These are phyloP conservation scores for Pseudogymnoascus sp. DNA, from an alignment of 2,329 filamentous ascomycete species.

Conservation along the genomic window DNA sequence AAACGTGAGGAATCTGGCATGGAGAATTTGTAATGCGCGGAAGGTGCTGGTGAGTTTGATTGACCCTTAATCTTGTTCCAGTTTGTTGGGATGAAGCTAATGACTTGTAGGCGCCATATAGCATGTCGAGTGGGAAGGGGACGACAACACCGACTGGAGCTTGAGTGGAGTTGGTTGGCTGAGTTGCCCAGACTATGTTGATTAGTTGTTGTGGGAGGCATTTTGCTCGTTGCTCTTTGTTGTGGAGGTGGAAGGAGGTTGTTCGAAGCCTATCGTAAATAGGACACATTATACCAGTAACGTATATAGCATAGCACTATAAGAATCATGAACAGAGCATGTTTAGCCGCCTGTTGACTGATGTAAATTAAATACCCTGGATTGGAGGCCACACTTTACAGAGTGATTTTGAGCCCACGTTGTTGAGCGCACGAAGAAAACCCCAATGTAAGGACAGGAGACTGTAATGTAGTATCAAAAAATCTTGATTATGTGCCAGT, in stretches of 20 bases:
- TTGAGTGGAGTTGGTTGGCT: background rate
- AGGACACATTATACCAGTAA: slow-evolving; percentile 8
- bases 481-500: background rate
- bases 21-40: slow-evolving; percentile 93
- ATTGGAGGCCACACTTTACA: background rate
- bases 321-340: slow-evolving; percentile 8
- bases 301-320: slow-evolving; percentile 6
- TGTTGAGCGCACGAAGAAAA: background rate
- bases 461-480: background rate
- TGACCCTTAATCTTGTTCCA: background rate
- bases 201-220: slow-evolving; percentile 3
- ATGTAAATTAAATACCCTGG: background rate
- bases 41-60: slow-evolving; percentile 68
- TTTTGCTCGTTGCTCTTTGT: background rate
- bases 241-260: background rate
- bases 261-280: slow-evolving; percentile 9
- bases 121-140: slow-evolving; percentile 28
- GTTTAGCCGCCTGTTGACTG: background rate
- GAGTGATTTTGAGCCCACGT: background rate
- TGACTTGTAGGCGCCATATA: slow-evolving; percentile 18
- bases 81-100: background rate
- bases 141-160: slow-evolving; percentile 21
- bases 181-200: background rate
- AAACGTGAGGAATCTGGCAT: slow-evolving; percentile 80
- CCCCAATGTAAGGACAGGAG: too few relatives aligned